phyloP scores from a whole-genome alignment of 2,329 filamentous ascomycete species.

The Colletotrichum cereale region DNA sequence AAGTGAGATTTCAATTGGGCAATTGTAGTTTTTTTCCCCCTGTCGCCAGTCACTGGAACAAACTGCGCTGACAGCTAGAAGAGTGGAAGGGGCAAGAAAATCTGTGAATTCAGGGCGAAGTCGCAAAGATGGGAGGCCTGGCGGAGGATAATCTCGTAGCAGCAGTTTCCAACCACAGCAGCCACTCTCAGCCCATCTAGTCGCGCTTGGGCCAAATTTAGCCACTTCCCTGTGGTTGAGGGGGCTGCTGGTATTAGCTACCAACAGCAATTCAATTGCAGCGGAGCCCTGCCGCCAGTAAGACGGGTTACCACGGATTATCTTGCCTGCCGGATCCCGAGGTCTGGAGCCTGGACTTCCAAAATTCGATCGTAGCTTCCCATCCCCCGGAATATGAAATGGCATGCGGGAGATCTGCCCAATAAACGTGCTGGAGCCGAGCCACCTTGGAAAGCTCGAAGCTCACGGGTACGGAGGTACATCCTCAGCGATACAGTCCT shows the following conservation, averaged over 20 bases:
- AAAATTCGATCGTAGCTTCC: conserved; percentile 33
- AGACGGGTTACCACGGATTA: conserved; percentile 17
- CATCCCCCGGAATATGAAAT: conserved; percentile 25
- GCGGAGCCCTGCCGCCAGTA: background rate
- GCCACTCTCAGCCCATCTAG: conserved; percentile 25
- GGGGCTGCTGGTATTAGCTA: background rate
- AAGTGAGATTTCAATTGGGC: conserved; percentile 18
- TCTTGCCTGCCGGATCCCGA: conserved; percentile 15
- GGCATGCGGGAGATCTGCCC: conserved; percentile 31
- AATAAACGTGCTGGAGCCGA: conserved; percentile 11
- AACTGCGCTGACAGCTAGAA: background rate
- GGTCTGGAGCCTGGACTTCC: conserved; percentile 27
- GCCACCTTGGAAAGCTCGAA: conserved; percentile 5
- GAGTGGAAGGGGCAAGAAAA: background rate
- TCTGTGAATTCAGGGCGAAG: conserved; percentile 14
- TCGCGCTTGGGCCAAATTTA: conserved; percentile 32
- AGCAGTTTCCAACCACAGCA: conserved; percentile 27
- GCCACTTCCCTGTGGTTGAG: conserved; percentile 30
- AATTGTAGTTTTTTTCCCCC: background rate
- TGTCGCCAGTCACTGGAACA: background rate
- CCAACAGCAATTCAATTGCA: conserved; percentile 11
- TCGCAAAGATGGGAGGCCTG: conserved; percentile 32
- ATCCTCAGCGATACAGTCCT: background rate
- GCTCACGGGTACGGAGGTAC: conserved; percentile 13
- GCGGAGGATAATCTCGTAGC: conserved; percentile 35